Evolutionary conservation across 345 rosid species (phyloP).

Genomic region (Salix suchowensis): DNA sequence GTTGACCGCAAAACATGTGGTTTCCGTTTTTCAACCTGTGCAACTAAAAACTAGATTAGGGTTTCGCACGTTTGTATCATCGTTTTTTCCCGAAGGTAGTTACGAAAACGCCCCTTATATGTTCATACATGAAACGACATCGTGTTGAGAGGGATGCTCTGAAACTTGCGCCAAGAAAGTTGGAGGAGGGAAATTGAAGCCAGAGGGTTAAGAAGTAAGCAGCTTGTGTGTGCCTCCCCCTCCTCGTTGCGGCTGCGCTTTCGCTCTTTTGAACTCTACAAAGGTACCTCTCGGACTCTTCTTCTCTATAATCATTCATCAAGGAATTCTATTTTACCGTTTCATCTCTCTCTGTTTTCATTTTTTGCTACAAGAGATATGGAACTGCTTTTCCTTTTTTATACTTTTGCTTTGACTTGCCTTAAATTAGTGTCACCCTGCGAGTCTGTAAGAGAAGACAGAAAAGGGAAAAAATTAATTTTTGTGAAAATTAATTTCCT

Average conservation of each 20-base stretch:
- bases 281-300: not conserved
- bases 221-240: not conserved
- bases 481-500: not conserved
- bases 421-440: not conserved
- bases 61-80: not conserved
- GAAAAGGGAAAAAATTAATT: not conserved
- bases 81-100: too few species aligned
- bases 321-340: not conserved
- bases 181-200: not conserved
- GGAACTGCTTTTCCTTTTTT: not conserved
- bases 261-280: not conserved
- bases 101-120: not conserved
- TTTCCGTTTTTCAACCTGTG: not conserved
- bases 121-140: not conserved
- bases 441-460: not conserved
- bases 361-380: not conserved
- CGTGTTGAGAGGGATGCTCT: not conserved
- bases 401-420: not conserved
- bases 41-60: not conserved
- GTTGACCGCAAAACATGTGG: too few species aligned
- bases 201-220: not conserved
- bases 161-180: not conserved
- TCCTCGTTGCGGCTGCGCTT: not conserved
- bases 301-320: not conserved
- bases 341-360: not conserved